These are phyloP conservation scores for Saturnispora bothae DNA, from an alignment of 805 yeast genomes.

Conservation along the genomic window DNA sequence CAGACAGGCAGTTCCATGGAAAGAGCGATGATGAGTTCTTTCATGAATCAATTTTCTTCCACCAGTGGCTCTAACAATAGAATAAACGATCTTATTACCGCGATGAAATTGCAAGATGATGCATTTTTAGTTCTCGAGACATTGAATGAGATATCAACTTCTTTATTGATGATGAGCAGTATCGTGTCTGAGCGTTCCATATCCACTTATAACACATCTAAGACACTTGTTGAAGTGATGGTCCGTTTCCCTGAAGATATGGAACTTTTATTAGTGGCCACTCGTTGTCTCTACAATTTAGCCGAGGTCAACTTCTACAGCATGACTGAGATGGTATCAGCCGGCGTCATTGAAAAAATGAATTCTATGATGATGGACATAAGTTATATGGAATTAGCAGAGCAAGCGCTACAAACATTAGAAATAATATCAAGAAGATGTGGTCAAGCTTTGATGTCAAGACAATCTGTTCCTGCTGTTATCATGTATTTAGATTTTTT, in stretches of 20 bases:
- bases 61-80: conserved; percentile 12
- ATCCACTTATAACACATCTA: conserved; percentile 48
- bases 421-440: conserved; percentile 53
- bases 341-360: conserved; percentile 57
- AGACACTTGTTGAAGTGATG: conserved; percentile 46
- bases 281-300: conserved; percentile 74
- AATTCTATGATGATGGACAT: conserved; percentile 61
- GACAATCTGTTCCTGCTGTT: conserved; percentile 55
- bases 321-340: conserved; percentile 48
- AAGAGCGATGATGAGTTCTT: conserved; percentile 22
- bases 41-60: conserved; percentile 20
- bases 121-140: conserved; percentile 54
- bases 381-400: conserved; percentile 82
- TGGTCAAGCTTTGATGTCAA: conserved; percentile 40
- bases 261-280: conserved; percentile 74
- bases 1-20: conserved; percentile 7
- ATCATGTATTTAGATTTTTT: conserved; percentile 76
- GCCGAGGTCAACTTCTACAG: conserved; percentile 65
- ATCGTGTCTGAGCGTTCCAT: conserved; percentile 51
- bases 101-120: conserved; percentile 38
- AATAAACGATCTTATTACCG: conserved; percentile 25
- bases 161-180: conserved; percentile 55
- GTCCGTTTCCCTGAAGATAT: conserved; percentile 51
- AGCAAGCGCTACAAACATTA: conserved; percentile 72
- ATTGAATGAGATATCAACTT: conserved; percentile 52